Conservation (phyloP, 2,329 filamentous ascomycete species). For the Cladosporium sp. region DNA sequence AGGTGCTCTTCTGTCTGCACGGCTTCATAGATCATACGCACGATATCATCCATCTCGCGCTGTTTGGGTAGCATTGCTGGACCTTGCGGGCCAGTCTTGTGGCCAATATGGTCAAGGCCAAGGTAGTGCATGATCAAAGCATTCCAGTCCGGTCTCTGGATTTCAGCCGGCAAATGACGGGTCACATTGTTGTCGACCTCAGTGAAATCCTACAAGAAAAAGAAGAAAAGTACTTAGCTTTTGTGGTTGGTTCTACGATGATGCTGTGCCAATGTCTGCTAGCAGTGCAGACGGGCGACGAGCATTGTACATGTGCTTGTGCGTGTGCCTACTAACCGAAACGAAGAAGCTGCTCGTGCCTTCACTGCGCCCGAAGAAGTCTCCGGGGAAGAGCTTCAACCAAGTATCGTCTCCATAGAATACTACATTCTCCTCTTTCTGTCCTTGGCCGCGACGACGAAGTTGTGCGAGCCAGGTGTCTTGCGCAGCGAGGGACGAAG, state of each 20-base stretch:
- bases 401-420: slow-evolving; percentile 99
- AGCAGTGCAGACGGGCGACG: not conserved
- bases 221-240: slow-evolving; percentile 11
- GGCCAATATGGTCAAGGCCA: slow-evolving; percentile 93
- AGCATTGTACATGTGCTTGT: not conserved
- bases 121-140: slow-evolving; percentile 93
- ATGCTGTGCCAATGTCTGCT: not conserved
- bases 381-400: slow-evolving; percentile 84
- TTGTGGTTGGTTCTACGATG: not conserved
- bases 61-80: slow-evolving; percentile 92
- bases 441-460: slow-evolving; percentile 53
- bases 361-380: slow-evolving; percentile 77
- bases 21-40: slow-evolving; percentile 69
- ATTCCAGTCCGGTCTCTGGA: slow-evolving; percentile 78
- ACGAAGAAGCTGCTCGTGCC: slow-evolving; percentile 98
- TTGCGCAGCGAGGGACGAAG: slow-evolving; percentile 79
- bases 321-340: slow-evolving; percentile 59
- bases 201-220: slow-evolving; percentile 71
- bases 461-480: slow-evolving; percentile 97
- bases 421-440: slow-evolving; percentile 63
- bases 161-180: slow-evolving; percentile 74
- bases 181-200: slow-evolving; percentile 98
- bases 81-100: slow-evolving; percentile 83
- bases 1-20: slow-evolving; percentile 70
- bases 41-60: slow-evolving; percentile 83